These are phyloP conservation scores for Boletus bicolor DNA, from an alignment of 768 basidiomycete species.

Conservation along the genomic window DNA sequence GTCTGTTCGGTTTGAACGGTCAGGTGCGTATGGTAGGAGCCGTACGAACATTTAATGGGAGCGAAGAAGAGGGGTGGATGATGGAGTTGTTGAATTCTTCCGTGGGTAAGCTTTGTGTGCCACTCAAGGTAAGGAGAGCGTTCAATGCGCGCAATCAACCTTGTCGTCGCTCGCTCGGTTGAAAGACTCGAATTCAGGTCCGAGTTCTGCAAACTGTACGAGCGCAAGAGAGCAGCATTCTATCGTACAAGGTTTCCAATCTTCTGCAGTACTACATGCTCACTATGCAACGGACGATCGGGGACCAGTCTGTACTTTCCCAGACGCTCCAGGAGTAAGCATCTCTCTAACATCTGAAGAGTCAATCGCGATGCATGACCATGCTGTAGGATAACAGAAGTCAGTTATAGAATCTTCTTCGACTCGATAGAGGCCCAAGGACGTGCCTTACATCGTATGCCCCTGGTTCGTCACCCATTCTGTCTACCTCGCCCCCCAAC, in stretches of 20 bases:
- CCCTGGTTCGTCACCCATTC: constrained; percentile 42
- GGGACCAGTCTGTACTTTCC: constrained; percentile 74
- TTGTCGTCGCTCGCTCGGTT: neutral
- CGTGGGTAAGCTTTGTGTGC: constrained; percentile 79
- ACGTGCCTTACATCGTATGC: constrained; percentile 53
- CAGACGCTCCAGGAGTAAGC: constrained; percentile 76
- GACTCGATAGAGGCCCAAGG: constrained; percentile 86
- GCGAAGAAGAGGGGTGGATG: constrained; percentile 77
- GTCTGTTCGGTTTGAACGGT: constrained; percentile 67
- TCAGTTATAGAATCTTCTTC: constrained; percentile 82
- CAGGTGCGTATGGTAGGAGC: constrained; percentile 69
- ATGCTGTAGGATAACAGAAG: constrained; percentile 64
- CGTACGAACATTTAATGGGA: constrained; percentile 49
- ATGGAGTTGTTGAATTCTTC: constrained; percentile 76
- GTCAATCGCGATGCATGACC: neutral
- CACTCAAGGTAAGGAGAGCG: constrained; percentile 64
- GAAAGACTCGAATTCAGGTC: constrained; percentile 41
- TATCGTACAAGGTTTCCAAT: constrained; percentile 90
- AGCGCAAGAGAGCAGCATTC: constrained; percentile 90
- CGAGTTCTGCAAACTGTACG: constrained; percentile 92
- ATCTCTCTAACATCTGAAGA: neutral
- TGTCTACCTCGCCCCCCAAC: neutral
- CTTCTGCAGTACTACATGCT: constrained; percentile 92
- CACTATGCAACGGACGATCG: constrained; percentile 41
- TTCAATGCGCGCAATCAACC: neutral